phyloP scores from a whole-genome alignment of 2,329 filamentous ascomycete genomes.

The Trichoderma gracile region DNA sequence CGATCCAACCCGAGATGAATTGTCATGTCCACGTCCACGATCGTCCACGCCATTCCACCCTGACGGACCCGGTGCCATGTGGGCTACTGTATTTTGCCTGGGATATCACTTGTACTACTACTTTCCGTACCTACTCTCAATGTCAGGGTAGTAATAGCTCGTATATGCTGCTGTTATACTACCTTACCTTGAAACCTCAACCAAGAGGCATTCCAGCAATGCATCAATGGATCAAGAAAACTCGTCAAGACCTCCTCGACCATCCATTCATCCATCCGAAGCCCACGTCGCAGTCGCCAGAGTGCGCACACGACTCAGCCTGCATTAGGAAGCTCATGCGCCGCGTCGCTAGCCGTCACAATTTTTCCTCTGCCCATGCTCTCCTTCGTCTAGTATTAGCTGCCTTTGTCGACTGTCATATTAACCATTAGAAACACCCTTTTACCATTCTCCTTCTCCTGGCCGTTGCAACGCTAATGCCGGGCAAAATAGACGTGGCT shows the following conservation, averaged over 20 bases:
- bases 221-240: no score
- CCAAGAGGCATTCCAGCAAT: no score
- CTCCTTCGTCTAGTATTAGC: not conserved
- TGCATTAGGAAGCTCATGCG: constrained; percentile 15
- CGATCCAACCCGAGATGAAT: constrained; percentile 5
- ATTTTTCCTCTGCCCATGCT: not conserved
- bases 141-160: not conserved
- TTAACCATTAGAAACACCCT: not conserved
- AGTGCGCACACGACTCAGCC: constrained; percentile 17
- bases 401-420: not conserved
- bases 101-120: not conserved
- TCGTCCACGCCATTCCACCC: not conserved
- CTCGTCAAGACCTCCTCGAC: no score
- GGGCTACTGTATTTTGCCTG: not conserved
- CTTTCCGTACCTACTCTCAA: no score
- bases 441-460: not conserved
- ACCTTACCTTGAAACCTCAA: no score
- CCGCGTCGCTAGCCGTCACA: constrained; percentile 9
- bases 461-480: constrained; percentile 15
- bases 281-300: constrained; percentile 9
- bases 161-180: not conserved
- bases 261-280: not conserved
- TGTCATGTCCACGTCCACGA: not conserved
- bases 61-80: constrained; percentile 13
- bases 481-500: constrained; percentile 18